phyloP scores from a whole-genome alignment of 2,329 filamentous ascomycete species.

The Coniella vitis region DNA sequence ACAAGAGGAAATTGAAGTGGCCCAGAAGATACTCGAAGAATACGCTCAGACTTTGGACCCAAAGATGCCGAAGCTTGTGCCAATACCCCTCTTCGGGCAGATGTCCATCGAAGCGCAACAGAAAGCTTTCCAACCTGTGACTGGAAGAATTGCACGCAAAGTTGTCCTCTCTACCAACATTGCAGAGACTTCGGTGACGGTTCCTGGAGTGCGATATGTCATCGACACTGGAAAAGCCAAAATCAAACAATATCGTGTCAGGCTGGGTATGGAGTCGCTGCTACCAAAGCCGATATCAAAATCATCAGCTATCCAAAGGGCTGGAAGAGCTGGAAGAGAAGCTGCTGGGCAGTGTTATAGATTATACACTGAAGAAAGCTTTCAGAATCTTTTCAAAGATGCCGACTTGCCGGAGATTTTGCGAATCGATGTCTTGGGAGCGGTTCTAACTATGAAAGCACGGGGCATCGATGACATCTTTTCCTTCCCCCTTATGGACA shows the following conservation, averaged over 20 bases:
- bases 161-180: constrained; percentile 94
- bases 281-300: constrained; percentile 86
- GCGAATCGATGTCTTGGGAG: constrained; percentile 78
- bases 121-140: constrained; percentile 71
- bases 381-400: constrained; percentile 57
- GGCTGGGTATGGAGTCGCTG: constrained; percentile 82
- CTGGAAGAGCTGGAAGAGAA: constrained; percentile 89
- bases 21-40: constrained; percentile 75
- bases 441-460: constrained; percentile 89
- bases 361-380: constrained; percentile 77
- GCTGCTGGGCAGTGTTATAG: constrained; percentile 83
- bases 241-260: constrained; percentile 80
- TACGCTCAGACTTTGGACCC: constrained; percentile 66
- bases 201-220: constrained; percentile 85
- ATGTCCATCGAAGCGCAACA: constrained; percentile 83
- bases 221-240: constrained; percentile 93
- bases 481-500: constrained; percentile 78
- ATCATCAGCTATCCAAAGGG: constrained; percentile 85
- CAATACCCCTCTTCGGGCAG: constrained; percentile 83
- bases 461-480: constrained; percentile 77
- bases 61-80: constrained; percentile 64
- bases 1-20: constrained; percentile 82
- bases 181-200: constrained; percentile 95
- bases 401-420: constrained; percentile 83
- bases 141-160: constrained; percentile 69